phyloP scores from a whole-genome alignment of 495 filamentous ascomycete species.

The Hyaloscypha finlandica region DNA sequence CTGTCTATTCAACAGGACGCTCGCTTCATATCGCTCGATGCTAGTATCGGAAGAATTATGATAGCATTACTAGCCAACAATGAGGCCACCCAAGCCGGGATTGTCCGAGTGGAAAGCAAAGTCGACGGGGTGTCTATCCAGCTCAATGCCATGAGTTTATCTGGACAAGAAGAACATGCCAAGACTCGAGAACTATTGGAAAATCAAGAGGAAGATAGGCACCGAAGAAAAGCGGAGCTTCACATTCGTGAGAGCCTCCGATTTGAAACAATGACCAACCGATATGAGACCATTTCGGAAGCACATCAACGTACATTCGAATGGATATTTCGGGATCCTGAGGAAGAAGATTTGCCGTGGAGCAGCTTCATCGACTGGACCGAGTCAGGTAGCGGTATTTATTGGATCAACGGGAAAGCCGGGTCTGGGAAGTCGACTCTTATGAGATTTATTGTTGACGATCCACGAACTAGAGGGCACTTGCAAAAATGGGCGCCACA shows the following conservation, averaged over 20 bases:
- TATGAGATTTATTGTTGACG: conserved; percentile 38
- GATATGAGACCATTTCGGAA: conserved; percentile 28
- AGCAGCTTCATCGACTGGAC: conserved; percentile 29
- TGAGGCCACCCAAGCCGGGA: background rate
- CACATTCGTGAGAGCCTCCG: conserved; percentile 28
- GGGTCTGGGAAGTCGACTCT: conserved; percentile 45
- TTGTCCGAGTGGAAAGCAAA: too few relatives aligned
- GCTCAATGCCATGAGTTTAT: too few relatives aligned
- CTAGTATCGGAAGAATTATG: background rate
- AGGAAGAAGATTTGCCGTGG: background rate
- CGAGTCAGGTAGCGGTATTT: conserved; percentile 23
- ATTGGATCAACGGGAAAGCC: conserved; percentile 42
- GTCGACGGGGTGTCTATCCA: background rate
- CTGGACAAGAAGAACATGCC: too few relatives aligned
- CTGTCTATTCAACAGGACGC: background rate
- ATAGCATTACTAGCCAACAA: too few relatives aligned
- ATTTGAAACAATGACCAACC: conserved; percentile 29
- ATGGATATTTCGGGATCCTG: conserved; percentile 28
- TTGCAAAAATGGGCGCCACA: conserved; percentile 32
- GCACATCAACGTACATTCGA: conserved; percentile 34
- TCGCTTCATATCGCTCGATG: too few relatives aligned
- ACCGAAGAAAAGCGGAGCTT: background rate
- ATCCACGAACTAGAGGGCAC: conserved; percentile 16
- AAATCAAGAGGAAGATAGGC: background rate
- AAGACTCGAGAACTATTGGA: conserved; percentile 1